These are phyloP conservation scores for Fragilaria radians DNA, from an alignment of 108 stramenopile species.

Conservation along the genomic window DNA sequence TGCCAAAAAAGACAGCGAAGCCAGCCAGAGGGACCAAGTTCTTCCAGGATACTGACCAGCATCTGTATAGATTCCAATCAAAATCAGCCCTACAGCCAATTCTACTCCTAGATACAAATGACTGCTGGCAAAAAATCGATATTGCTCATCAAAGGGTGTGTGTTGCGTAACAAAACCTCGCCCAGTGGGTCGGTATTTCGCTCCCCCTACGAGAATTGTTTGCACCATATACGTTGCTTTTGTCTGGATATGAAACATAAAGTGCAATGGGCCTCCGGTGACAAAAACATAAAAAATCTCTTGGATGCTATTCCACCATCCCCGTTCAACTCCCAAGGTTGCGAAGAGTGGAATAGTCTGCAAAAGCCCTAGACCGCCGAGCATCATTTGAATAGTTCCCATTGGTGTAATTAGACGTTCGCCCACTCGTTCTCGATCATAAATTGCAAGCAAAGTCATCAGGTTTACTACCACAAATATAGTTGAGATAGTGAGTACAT, in stretches of 20 bases:
- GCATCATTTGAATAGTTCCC: slow-evolving; percentile 92
- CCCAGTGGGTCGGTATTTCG: slow-evolving; percentile 95
- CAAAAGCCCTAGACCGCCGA: slow-evolving; percentile 88
- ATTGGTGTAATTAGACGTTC: slow-evolving; percentile 89
- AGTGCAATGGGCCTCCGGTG: slow-evolving; percentile 96
- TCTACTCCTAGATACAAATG: slow-evolving; percentile 98
- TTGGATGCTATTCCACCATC: slow-evolving; percentile 77
- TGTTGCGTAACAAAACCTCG: slow-evolving; percentile 98
- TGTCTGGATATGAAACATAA: slow-evolving; percentile 99
- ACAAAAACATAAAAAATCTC: slow-evolving; percentile 91
- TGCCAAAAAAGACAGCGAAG: slow-evolving; percentile 91
- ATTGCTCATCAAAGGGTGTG: slow-evolving; percentile 92
- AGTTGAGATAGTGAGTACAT: slow-evolving; percentile 90
- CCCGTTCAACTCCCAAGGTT: slow-evolving; percentile 93
- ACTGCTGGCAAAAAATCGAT: slow-evolving; percentile 93
- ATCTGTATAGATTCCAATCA: slow-evolving; percentile 82
- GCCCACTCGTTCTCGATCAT: slow-evolving; percentile 87
- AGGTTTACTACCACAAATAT: slow-evolving; percentile 92
- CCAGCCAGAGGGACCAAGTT: slow-evolving; percentile 97
- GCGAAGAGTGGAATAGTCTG: slow-evolving; percentile 96
- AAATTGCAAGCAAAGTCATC: slow-evolving; percentile 87
- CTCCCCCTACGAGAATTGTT: slow-evolving; percentile 95
- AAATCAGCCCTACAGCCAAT: slow-evolving; percentile 81
- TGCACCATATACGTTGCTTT: slow-evolving; percentile 96
- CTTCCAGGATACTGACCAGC: slow-evolving; percentile 93